Conservation (phyloP, 139 green algal species). For the Chlamydomonas incerta region DNA sequence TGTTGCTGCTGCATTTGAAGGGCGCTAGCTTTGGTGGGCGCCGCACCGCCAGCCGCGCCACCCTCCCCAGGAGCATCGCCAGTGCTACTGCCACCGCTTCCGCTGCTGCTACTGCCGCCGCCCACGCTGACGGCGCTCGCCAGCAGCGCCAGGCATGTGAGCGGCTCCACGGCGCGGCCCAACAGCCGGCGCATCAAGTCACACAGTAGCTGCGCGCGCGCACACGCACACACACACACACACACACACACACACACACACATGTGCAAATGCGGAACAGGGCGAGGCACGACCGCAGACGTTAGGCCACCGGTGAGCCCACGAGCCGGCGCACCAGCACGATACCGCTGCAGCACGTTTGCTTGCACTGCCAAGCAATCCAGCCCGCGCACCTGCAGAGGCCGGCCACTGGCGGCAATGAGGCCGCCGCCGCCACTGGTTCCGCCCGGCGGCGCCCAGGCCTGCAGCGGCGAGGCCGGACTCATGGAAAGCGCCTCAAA, state of each 20-base stretch:
- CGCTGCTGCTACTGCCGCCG: not conserved
- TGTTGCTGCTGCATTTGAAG: not conserved
- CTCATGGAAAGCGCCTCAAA: not conserved
- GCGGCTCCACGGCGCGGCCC: not conserved
- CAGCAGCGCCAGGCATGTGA: slow-evolving; percentile 13
- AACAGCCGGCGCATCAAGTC: slow-evolving; percentile 14
- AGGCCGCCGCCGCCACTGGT: not conserved
- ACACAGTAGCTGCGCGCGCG: not conserved
- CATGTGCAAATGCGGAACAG: no score
- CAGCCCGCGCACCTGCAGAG: slow-evolving; percentile 2
- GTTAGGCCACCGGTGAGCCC: no score
- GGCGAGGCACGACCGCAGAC: no score
- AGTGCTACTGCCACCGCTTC: not conserved
- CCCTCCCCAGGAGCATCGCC: no score
- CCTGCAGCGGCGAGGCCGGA: not conserved
- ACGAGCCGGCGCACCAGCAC: not conserved
- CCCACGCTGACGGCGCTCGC: not conserved
- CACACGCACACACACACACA: not conserved
- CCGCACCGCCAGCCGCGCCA: no score
- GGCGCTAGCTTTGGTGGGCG: no score
- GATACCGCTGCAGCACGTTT: no score
- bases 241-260: not conserved
- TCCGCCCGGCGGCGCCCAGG: slow-evolving; percentile 1
- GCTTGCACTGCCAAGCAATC: no score
- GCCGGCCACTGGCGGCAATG: not conserved